Conservation (phyloP, 805 yeast genomes). For the Sugiyamaella floridensis region DNA sequence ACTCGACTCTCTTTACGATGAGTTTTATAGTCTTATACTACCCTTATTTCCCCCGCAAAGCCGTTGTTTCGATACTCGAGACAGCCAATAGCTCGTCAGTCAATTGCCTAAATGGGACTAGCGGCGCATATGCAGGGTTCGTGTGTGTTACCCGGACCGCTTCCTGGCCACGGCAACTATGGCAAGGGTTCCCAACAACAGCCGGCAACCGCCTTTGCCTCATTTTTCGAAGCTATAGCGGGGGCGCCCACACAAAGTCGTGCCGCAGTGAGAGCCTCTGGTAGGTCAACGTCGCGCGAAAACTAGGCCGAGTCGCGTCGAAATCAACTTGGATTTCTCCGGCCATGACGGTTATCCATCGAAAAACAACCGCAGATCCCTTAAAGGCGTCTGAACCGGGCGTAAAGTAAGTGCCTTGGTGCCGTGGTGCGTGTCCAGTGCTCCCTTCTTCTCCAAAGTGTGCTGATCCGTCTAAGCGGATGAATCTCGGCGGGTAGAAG, state of each 20-base stretch:
- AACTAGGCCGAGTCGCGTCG: neutral
- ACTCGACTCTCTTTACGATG: too few species aligned
- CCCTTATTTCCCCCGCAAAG: too few species aligned
- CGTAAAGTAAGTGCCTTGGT: constrained; percentile 27
- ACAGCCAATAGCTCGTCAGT: too few species aligned
- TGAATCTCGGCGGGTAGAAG: neutral
- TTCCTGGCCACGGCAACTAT: neutral
- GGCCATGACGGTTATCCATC: constrained; percentile 33
- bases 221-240: neutral
- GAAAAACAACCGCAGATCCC: constrained; percentile 29
- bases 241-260: neutral
- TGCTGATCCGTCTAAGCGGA: neutral
- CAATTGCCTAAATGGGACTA: too few species aligned
- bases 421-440: neutral
- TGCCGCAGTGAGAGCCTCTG: neutral
- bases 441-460: neutral
- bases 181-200: neutral
- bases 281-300: neutral
- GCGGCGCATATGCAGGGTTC: too few species aligned
- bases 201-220: neutral
- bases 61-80: too few species aligned
- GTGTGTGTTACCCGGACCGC: neutral
- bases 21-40: too few species aligned
- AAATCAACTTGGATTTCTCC: neutral
- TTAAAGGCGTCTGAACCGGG: constrained; percentile 32